Conservation (phyloP, 495 filamentous ascomycete species). For the Penicillium tannophilum region DNA sequence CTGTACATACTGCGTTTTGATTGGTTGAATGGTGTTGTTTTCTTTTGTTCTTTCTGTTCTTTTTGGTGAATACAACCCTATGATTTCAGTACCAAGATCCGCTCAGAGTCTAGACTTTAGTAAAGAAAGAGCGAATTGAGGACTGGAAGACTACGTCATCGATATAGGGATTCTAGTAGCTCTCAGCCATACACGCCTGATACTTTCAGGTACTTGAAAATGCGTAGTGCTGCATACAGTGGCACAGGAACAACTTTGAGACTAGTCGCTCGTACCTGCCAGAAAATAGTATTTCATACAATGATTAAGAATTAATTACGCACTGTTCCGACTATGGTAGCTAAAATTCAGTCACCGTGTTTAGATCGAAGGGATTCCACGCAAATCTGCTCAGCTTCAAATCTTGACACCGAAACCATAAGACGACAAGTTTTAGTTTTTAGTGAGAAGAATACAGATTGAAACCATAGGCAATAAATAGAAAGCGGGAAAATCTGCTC, state of each 20-base stretch:
- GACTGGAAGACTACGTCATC: neutral
- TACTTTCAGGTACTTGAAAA: neutral
- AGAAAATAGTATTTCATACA: neutral
- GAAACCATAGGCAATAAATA: neutral
- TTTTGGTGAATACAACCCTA: constrained; percentile 4
- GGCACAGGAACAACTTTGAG: too few species aligned
- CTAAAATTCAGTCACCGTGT: neutral
- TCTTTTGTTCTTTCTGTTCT: neutral
- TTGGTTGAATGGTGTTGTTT: neutral
- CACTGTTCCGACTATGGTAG: neutral
- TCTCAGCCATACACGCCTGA: neutral
- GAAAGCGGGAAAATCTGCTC: constrained; percentile 27
- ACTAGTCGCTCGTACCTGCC: too few species aligned
- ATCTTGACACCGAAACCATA: neutral
- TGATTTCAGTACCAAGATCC: neutral
- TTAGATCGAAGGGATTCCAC: constrained; percentile 10
- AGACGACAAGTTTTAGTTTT: neutral
- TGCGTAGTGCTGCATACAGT: too few species aligned
- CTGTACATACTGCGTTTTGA: neutral
- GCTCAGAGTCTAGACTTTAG: neutral
- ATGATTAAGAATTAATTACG: neutral
- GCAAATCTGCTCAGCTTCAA: constrained; percentile 34
- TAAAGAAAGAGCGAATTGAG: neutral
- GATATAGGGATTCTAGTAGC: neutral
- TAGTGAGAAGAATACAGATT: neutral